Conservation (phyloP, 106 monocot genomes). For the Dactylorhiza incarnata region DNA sequence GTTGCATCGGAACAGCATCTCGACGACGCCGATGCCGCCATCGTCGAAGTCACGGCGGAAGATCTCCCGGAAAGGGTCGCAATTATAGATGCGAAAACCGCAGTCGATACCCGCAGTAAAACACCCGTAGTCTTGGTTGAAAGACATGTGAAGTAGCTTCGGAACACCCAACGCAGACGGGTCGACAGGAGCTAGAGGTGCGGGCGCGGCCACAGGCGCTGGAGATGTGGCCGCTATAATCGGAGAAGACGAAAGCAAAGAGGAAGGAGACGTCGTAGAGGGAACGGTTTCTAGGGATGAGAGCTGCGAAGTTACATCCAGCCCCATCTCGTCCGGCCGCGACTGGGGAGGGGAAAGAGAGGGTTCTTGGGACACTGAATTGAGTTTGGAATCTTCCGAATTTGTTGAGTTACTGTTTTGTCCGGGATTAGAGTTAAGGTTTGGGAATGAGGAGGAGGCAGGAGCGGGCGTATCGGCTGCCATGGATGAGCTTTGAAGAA, state of each 20-base stretch:
- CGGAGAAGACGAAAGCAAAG: background rate
- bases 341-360: background rate
- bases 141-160: slow-evolving; percentile 72
- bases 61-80: slow-evolving; percentile 98
- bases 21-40: slow-evolving; percentile 69
- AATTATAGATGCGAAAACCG: slow-evolving; percentile 96
- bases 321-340: background rate
- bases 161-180: slow-evolving; percentile 6
- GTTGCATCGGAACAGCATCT: slow-evolving; percentile 99
- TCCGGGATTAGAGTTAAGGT: slow-evolving; percentile 5
- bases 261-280: background rate
- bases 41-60: slow-evolving; percentile 82
- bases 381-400: slow-evolving; percentile 4
- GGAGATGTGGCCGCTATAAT: background rate
- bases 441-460: background rate
- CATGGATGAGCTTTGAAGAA: background rate
- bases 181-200: background rate
- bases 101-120: slow-evolving; percentile 77
- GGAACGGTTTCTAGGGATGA: background rate
- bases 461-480: slow-evolving; percentile 2
- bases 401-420: background rate
- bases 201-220: background rate
- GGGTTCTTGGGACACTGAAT: background rate
- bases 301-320: background rate
- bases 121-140: slow-evolving; percentile 95